Evolutionary conservation across 1,139 yeast genomes (phyloP).

Genomic region (Hyphopichia wangnamkhiaoensis): DNA sequence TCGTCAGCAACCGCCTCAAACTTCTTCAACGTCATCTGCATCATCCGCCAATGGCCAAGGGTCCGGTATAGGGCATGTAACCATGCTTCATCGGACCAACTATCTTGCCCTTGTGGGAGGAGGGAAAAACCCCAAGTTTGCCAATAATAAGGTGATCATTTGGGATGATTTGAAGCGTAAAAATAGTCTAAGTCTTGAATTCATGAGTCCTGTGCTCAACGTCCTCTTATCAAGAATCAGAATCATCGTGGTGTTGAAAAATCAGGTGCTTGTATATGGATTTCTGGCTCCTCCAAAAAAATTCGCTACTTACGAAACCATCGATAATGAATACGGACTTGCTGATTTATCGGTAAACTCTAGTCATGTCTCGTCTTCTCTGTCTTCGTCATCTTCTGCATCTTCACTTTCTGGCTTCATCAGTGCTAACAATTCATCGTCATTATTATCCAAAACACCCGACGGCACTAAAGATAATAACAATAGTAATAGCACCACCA

Average conservation of each 20-base stretch:
- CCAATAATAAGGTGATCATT: conserved; percentile 73
- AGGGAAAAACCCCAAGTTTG: conserved; percentile 74
- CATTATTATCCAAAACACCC: conserved; percentile 10
- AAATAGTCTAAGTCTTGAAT: conserved; percentile 73
- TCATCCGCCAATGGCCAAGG: conserved; percentile 17
- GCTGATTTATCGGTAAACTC: conserved; percentile 58
- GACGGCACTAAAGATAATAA: conserved; percentile 4
- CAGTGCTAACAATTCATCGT: no score
- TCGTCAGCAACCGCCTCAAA: conserved; percentile 6
- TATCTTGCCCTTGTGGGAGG: conserved; percentile 90
- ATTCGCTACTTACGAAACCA: conserved; percentile 71
- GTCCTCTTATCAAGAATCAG: conserved; percentile 74
- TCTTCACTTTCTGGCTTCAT: conserved; percentile 5
- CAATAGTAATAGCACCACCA: no score
- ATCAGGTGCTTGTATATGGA: conserved; percentile 72
- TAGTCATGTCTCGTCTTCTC: conserved; percentile 1
- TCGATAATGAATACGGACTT: conserved; percentile 65
- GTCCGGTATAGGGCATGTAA: conserved; percentile 71
- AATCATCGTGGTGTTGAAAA: conserved; percentile 68
- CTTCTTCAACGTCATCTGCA: conserved; percentile 7
- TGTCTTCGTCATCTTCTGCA: conserved; percentile 8
- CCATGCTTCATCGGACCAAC: conserved; percentile 88
- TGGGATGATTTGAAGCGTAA: conserved; percentile 91
- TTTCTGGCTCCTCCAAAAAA: conserved; percentile 78
- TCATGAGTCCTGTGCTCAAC: conserved; percentile 70